phyloP scores from a whole-genome alignment of 2,329 filamentous ascomycete species.

The Colletotrichum aenigma region DNA sequence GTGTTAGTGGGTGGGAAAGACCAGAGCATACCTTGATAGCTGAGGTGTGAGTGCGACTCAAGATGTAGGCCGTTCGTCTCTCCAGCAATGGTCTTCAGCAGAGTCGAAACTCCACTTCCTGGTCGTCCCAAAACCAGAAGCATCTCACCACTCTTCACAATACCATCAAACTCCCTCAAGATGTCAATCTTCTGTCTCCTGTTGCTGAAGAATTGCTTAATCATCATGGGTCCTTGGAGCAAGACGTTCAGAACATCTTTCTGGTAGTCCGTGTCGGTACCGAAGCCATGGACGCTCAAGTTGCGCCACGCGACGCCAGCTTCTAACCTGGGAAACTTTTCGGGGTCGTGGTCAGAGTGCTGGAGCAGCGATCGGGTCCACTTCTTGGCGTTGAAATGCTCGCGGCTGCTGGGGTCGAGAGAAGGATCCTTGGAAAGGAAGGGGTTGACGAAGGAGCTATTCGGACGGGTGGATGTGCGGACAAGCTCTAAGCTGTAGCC shows the following conservation, averaged over 20 bases:
- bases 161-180: slow-evolving; percentile 53
- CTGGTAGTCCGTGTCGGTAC: slow-evolving; percentile 38
- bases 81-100: slow-evolving; percentile 60
- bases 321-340: slow-evolving; percentile 37
- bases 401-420: slow-evolving; percentile 46
- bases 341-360: slow-evolving; percentile 37
- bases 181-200: slow-evolving; percentile 49
- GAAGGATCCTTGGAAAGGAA: slow-evolving; percentile 29
- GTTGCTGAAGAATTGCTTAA: slow-evolving; percentile 24
- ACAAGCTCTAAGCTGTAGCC: slow-evolving; percentile 21
- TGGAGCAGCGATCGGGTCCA: slow-evolving; percentile 52
- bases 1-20: not conserved
- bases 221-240: slow-evolving; percentile 23
- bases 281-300: slow-evolving; percentile 41
- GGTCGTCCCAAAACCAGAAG: slow-evolving; percentile 56
- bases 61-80: slow-evolving; percentile 56
- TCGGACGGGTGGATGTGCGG: slow-evolving; percentile 4
- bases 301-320: slow-evolving; percentile 42
- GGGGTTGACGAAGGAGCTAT: slow-evolving; percentile 23
- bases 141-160: slow-evolving; percentile 50
- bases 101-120: slow-evolving; percentile 57
- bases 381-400: slow-evolving; percentile 47
- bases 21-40: slow-evolving; percentile 51
- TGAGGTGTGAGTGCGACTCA: slow-evolving; percentile 46
- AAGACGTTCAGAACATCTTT: slow-evolving; percentile 34